Base-by-base conservation (phyloP, 768 basidiomycete species). In the Coprinopsis strossmayeri region DNA sequence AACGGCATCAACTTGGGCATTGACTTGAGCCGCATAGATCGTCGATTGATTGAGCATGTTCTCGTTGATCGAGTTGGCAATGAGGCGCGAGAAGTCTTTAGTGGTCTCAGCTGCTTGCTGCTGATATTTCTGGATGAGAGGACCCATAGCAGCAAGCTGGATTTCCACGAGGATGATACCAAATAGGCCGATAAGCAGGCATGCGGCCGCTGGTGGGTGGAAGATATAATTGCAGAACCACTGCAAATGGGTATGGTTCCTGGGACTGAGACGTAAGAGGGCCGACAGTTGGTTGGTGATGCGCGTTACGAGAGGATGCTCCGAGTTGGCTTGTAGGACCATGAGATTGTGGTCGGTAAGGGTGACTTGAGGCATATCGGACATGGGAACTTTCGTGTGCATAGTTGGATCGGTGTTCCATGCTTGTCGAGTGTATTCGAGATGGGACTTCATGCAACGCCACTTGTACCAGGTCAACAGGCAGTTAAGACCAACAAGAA, bases 161-260 rank as follows among this genome's bases (percentile, higher is more conserved):
- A 95, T 70, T 65, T 97, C 74, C 25, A 98, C 82, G 26, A 84
- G 83, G 39, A 98, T 64, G 11, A 98, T 66, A 9, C 94, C 94
- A 56, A 97, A 82, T 55, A 93, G 69, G n/a, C 94, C 93, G 56
- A 98, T 89, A 52, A 93, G 78, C 62, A 99, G 82, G 60, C 93
- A 89, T 0, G 90, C 86, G 38, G 95, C 76, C 0, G 91, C 93
- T 1, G 91, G 88, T 2, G 91, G 81, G 60, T 97, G 89, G 64
- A 92, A 90, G 50, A 99, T 72, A 68, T 96, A 96, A 57, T 87
- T 78, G 59, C 88, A 72, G 66, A 95, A 91, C 91, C 92, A 99
- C 50, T 82, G 81, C 15, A 90, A 65, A 56, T 88, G 77, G 21
- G 75, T 77, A 57, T 89, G 78, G 51, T 85, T 75, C 30, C 73